A percentile compares a stretch with the other conserved stretches of the same genome.
Conservation (phyloP, 768 basidiomycete species). For the Fomitopsis serialis region DNA sequence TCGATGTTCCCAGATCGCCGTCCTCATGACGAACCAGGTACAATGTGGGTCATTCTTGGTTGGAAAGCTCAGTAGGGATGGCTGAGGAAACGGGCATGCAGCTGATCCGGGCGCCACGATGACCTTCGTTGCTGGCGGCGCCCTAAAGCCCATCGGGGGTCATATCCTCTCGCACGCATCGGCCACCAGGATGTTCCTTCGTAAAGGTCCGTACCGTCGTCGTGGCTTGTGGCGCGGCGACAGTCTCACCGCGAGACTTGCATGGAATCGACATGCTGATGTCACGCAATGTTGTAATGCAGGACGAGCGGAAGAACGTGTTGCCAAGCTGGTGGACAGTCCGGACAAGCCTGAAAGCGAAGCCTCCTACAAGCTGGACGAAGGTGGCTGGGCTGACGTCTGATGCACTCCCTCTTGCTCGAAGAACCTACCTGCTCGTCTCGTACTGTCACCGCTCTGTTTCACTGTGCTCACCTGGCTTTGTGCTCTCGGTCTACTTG, state of each 20-base stretch:
- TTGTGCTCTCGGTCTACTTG: no score
- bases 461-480: no score
- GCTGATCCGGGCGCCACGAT: conserved; percentile 94
- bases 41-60: conserved; percentile 49
- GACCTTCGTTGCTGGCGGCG: conserved; percentile 93
- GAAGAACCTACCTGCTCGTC: no score
- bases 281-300: no score
- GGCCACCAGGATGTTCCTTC: conserved; percentile 79
- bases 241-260: not conserved
- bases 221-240: not conserved
- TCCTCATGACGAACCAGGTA: conserved; percentile 91
- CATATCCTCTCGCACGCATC: conserved; percentile 86
- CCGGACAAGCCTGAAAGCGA: conserved; percentile 88
- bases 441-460: no score
- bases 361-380: conserved; percentile 86
- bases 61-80: not conserved
- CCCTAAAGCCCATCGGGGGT: conserved; percentile 86
- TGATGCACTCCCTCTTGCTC: conserved; percentile 26
- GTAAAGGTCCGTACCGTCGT: conserved; percentile 57
- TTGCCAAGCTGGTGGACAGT: conserved; percentile 86
- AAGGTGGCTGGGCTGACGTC: conserved; percentile 87
- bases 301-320: conserved; percentile 89
- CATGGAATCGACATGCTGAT: not conserved
- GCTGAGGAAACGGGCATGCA: conserved; percentile 22
- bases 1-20: conserved; percentile 52